Conservation (phyloP, 208 protist species). For the Trypanosoma congolense region DNA sequence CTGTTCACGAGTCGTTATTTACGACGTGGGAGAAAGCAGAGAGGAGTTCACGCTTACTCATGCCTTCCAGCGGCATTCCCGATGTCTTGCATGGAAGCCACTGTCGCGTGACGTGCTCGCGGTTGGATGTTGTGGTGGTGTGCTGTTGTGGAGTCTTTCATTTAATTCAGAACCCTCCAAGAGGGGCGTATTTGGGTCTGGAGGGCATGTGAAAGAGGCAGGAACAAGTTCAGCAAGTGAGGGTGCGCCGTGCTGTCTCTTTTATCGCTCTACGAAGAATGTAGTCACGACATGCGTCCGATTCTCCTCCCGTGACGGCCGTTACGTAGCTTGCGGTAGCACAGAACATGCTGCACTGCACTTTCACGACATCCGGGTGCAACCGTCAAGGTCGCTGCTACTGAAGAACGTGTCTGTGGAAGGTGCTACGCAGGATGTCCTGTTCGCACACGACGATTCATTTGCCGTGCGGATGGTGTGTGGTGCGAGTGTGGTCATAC, state of each 20-base stretch:
- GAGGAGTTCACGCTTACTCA: slow-evolving; percentile 54
- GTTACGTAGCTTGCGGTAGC: slow-evolving; percentile 61
- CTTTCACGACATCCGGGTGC: slow-evolving; percentile 50
- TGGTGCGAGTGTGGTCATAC: slow-evolving; percentile 32
- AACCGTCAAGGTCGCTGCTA: slow-evolving; percentile 18
- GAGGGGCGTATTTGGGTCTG: not conserved
- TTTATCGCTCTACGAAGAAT: slow-evolving; percentile 45
- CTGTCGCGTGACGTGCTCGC: slow-evolving; percentile 52
- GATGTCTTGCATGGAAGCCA: slow-evolving; percentile 71
- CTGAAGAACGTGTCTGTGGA: slow-evolving; percentile 32
- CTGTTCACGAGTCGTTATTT: slow-evolving; percentile 49
- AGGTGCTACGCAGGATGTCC: slow-evolving; percentile 41
- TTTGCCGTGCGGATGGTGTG: slow-evolving; percentile 54
- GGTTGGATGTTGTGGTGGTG: slow-evolving; percentile 70
- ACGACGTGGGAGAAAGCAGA: slow-evolving; percentile 38
- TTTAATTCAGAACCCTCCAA: not conserved
- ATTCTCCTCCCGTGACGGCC: slow-evolving; percentile 48
- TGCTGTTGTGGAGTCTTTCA: slow-evolving; percentile 65
- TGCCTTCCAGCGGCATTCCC: slow-evolving; percentile 59
- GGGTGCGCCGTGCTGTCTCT: slow-evolving; percentile 37
- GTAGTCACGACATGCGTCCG: slow-evolving; percentile 39
- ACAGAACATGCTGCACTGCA: slow-evolving; percentile 35
- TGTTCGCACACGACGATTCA: slow-evolving; percentile 70
- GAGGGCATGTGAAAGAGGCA: not conserved
- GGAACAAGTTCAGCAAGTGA: not conserved